Conservation (phyloP, 306 rosid genomes). For the Prunus campanulata region DNA sequence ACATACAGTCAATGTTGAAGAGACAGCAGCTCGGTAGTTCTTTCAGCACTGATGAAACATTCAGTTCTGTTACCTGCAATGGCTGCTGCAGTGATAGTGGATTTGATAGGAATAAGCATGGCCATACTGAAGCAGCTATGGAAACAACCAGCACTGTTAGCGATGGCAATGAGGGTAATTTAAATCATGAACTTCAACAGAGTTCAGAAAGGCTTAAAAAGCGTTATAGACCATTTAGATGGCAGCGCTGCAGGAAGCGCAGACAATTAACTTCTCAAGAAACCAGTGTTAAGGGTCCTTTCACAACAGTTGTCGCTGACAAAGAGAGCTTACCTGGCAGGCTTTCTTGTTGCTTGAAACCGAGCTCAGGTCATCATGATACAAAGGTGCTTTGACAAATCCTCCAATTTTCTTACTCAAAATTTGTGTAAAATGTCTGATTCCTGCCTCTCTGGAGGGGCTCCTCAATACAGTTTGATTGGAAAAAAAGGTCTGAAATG, state of each 20-base stretch:
- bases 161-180: conserved; percentile 14
- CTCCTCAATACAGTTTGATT: neutral
- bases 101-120: conserved; percentile 19
- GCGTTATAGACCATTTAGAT: conserved; percentile 63
- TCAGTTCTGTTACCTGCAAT: conserved; percentile 25
- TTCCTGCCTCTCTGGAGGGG: neutral
- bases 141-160: conserved; percentile 4
- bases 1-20: conserved; percentile 21
- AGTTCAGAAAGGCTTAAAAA: conserved; percentile 36
- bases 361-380: conserved; percentile 15
- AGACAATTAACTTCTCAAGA: conserved; percentile 39
- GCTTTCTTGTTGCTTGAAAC: conserved; percentile 24
- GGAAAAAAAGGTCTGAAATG: neutral
- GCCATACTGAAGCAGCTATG: neutral
- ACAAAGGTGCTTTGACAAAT: conserved; percentile 41
- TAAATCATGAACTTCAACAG: conserved; percentile 25
- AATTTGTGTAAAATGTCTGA: neutral
- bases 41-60: conserved; percentile 16
- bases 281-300: conserved; percentile 12
- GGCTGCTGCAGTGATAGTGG: conserved; percentile 24
- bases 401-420: neutral
- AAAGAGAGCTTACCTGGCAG: conserved; percentile 29
- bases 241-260: conserved; percentile 62
- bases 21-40: conserved; percentile 36
- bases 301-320: conserved; percentile 11